A percentile compares a stretch with the other conserved stretches of the same genome.
Conservation (phyloP, 345 rosid genomes). For the Dimocarpus longan region DNA sequence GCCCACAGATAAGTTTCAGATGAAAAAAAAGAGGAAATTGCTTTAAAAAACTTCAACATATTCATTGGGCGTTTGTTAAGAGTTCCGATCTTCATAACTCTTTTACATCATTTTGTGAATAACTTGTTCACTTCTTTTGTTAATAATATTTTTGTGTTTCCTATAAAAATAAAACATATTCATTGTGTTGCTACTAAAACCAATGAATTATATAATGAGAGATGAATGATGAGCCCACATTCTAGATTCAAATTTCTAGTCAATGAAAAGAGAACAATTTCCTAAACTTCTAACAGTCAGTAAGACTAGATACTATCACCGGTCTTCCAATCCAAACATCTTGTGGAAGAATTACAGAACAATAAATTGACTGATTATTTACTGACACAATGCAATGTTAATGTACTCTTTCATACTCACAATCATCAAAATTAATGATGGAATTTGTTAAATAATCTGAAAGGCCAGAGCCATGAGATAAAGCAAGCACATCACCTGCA, state of each 20-base stretch:
- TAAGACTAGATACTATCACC: neutral
- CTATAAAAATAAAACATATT: no score
- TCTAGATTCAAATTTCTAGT: neutral
- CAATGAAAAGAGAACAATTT: neutral
- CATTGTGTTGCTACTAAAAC: neutral
- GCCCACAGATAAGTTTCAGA: neutral
- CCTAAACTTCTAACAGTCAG: neutral
- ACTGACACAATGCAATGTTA: neutral
- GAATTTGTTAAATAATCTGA: neutral
- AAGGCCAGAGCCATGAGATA: neutral
- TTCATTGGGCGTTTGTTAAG: neutral
- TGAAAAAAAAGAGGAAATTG: neutral
- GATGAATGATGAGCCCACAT: neutral
- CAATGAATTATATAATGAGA: neutral
- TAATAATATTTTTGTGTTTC: no score
- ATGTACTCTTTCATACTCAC: neutral
- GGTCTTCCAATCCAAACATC: neutral
- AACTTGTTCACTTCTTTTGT: no score
- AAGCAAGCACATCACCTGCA: slow-evolving; percentile 36
- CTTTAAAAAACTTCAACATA: neutral
- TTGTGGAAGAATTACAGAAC: neutral
- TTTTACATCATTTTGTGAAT: no score
- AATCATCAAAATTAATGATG: neutral
- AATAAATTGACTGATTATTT: neutral
- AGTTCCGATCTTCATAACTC: no score